Evolutionary conservation across 2,329 filamentous ascomycete species (phyloP).

Genomic region (Alternaria hordeiaustralica): DNA sequence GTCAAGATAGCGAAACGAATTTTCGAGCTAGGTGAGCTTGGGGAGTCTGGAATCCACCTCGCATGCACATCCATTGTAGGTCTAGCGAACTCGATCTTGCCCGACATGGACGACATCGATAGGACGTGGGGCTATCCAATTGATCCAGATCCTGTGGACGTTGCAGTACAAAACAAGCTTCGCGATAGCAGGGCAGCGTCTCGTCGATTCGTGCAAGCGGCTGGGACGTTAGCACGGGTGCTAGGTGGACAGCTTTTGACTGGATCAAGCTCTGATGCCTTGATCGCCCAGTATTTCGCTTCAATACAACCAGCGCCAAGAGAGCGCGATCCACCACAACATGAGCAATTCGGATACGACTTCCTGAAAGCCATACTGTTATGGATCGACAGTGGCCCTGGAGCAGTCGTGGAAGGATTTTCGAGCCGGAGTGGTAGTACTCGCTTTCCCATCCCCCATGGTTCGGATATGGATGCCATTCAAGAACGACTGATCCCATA

Average conservation of each 20-base stretch:
- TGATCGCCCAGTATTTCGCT: constrained; percentile 55
- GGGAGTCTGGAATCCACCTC: constrained; percentile 49
- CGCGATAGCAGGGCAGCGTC: constrained; percentile 62
- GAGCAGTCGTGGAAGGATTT: constrained; percentile 63
- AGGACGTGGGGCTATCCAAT: constrained; percentile 66
- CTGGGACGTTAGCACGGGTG: constrained; percentile 63
- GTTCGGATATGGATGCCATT: constrained; percentile 60
- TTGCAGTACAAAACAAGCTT: constrained; percentile 62
- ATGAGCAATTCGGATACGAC: constrained; percentile 67
- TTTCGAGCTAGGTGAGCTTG: constrained; percentile 56
- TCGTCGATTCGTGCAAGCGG: constrained; percentile 67
- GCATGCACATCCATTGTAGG: constrained; percentile 51
- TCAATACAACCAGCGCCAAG: constrained; percentile 55
- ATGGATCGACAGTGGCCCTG: constrained; percentile 66
- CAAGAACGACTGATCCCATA: constrained; percentile 66
- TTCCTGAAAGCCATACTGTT: constrained; percentile 69
- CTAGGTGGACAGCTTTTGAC: constrained; percentile 62
- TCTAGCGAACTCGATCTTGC: constrained; percentile 53
- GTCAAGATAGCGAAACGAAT: constrained; percentile 63
- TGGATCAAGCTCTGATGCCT: constrained; percentile 45
- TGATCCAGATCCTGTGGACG: constrained; percentile 60
- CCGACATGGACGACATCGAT: constrained; percentile 64
- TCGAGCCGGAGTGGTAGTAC: constrained; percentile 53
- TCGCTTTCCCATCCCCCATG: constrained; percentile 61
- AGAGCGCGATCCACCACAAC: constrained; percentile 41